Evolutionary conservation across 2,329 filamentous ascomycete species (phyloP), one percentile per base, ranked within the genome.

Genomic region (Fusarium chlamydosporum): DNA sequence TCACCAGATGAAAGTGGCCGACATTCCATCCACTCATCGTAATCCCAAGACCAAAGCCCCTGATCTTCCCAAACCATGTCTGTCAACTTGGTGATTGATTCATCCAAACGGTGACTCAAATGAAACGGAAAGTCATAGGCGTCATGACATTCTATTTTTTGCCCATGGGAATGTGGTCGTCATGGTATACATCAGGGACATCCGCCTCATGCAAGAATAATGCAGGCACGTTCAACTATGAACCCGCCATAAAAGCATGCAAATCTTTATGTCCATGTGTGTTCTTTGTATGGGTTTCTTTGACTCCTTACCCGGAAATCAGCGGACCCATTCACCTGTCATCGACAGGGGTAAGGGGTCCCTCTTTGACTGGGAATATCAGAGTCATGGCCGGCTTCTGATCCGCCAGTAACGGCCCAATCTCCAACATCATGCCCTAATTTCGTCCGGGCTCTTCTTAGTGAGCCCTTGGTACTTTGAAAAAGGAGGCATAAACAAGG

Each of bases 181-280:
- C 70, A 72, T 74, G 72, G 67, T 66, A 57, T 74, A 68, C 70
- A 72, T 58, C 50, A 58, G 47, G 56, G 50, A 59, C 61, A 56
- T 45, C n/a, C 26, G 20, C 35, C 41, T 48, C 38, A 54, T 55
- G 65, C 54, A 52, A 33, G 56, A 68, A 69, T 66, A 66, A 68
- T 54, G 60, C 54, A 56, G 40, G 51, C 65, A 66, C 26, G 34
- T 29, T 33, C 18, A 45, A 38, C 40, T 54, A 45, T 53, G 50
- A 40, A 31, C 33, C 26, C 40, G 31, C 27, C 46, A 46, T 33
- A 18, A 47, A 47, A 13, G 46, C 52, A 65, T 51, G 34, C 31
- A 37, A 56, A 51, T 55, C 45, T 68, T 65, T 68, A 38, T 68
- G 65, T 68, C 65, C 42, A 42, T 38, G 37, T 20, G 46, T 33